phyloP scores from a whole-genome alignment of 306 rosid genomes.

The Trifolium dubium region DNA sequence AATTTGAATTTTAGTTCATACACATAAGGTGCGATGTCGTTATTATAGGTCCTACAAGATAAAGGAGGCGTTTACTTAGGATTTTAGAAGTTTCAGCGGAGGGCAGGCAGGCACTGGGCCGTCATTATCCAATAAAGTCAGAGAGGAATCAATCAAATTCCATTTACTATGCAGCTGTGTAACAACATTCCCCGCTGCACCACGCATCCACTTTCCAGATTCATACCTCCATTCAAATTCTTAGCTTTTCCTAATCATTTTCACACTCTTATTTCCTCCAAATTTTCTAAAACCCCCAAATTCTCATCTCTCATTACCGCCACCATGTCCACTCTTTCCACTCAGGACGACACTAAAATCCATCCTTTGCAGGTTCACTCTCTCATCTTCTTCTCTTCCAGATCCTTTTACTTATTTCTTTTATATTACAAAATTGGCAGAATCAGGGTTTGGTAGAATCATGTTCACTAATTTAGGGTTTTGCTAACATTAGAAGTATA shows the following conservation, averaged over 20 bases:
- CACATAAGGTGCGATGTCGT: too few species aligned
- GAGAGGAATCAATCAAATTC: too few species aligned
- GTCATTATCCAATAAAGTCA: too few species aligned
- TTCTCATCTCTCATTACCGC: conserved; percentile 45
- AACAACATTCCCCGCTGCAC: conserved; percentile 36
- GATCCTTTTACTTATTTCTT: conserved; percentile 7
- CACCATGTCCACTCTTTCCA: conserved; percentile 74
- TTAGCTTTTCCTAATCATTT: conserved; percentile 42
- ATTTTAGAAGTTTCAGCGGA: too few species aligned
- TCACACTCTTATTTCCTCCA: conserved; percentile 28
- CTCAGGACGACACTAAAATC: conserved; percentile 41
- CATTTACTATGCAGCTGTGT: too few species aligned
- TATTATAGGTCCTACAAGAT: too few species aligned
- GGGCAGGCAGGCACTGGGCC: too few species aligned
- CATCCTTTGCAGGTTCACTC: conserved; percentile 65
- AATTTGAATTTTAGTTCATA: too few species aligned
- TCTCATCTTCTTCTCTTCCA: not conserved
- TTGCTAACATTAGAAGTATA: not conserved
- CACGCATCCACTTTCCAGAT: conserved; percentile 44
- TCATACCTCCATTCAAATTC: conserved; percentile 41
- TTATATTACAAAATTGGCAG: not conserved
- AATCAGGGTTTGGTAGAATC: too few species aligned
- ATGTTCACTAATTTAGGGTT: not conserved
- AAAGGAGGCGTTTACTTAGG: too few species aligned
- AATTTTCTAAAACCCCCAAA: conserved; percentile 9